Evolutionary conservation across 1,284 basidiomycete genomes (phyloP).

Genomic region (Ustilago nuda): DNA sequence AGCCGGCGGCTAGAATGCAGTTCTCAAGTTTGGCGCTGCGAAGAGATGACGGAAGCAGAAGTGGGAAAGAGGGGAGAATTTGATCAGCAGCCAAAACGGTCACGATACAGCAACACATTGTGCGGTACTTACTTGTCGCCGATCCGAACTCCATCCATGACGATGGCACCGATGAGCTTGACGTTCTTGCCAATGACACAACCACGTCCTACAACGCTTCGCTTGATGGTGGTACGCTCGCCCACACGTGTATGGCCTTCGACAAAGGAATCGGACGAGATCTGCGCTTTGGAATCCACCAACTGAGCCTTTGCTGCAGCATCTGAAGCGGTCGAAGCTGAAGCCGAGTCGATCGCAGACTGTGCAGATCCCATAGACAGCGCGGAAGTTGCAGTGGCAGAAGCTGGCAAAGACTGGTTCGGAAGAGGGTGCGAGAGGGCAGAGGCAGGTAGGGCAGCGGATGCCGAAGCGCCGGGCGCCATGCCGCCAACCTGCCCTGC

Average conservation of each 20-base stretch:
- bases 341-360: conserved; percentile 11
- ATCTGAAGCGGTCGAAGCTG: conserved; percentile 15
- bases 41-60: no score
- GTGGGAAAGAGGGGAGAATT: not conserved
- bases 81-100: conserved; percentile 1
- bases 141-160: conserved; percentile 89
- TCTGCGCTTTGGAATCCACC: conserved; percentile 81
- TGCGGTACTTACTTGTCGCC: conserved; percentile 80
- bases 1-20: conserved; percentile 84
- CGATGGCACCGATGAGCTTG: conserved; percentile 84
- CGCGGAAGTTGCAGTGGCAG: conserved; percentile 10
- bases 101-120: not conserved
- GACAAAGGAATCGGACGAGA: conserved; percentile 86
- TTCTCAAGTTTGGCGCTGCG: conserved; percentile 87
- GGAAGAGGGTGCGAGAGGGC: conserved; percentile 49
- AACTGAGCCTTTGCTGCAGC: conserved; percentile 2
- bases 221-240: conserved; percentile 87
- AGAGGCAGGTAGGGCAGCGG: conserved; percentile 9
- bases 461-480: conserved; percentile 5
- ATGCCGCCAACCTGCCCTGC: conserved; percentile 24
- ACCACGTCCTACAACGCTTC: conserved; percentile 86
- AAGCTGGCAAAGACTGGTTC: conserved; percentile 31
- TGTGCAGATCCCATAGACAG: conserved; percentile 7
- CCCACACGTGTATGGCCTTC: conserved; percentile 84
- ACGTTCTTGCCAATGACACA: conserved; percentile 87